phyloP scores from a whole-genome alignment of 768 basidiomycete genomes.

The Bullera alba region DNA sequence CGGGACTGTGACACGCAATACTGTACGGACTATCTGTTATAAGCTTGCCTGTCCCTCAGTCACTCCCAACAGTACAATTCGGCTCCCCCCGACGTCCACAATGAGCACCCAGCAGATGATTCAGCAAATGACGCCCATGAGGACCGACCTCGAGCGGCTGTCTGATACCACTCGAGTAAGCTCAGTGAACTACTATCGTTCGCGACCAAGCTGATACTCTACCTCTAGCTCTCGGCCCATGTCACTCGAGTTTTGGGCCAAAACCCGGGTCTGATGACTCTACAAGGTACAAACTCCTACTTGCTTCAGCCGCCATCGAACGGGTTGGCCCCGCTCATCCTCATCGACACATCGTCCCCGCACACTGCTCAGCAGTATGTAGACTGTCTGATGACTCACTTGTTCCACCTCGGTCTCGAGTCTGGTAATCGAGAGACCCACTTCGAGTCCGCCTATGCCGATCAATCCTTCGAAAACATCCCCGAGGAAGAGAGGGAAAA shows the following conservation, averaged over 20 bases:
- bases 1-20: too few relatives aligned
- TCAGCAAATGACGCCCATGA: not conserved
- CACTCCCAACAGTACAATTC: too few relatives aligned
- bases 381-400: constrained; percentile 28
- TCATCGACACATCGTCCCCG: constrained; percentile 42
- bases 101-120: not conserved
- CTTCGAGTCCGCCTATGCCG: constrained; percentile 21
- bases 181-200: not conserved
- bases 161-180: not conserved
- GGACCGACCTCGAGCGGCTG: not conserved
- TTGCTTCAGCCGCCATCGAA: constrained; percentile 39
- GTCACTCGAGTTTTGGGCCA: constrained; percentile 38
- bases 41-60: too few relatives aligned
- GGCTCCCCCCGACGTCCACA: too few relatives aligned
- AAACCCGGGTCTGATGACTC: constrained; percentile 38
- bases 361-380: constrained; percentile 34
- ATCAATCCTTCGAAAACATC: constrained; percentile 9
- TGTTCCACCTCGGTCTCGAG: constrained; percentile 36
- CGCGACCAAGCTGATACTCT: not conserved
- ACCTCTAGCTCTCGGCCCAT: constrained; percentile 32
- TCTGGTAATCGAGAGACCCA: constrained; percentile 31
- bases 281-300: constrained; percentile 43
- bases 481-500: constrained; percentile 17
- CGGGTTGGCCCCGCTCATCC: constrained; percentile 29
- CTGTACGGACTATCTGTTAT: too few relatives aligned